Base-by-base conservation (phyloP, 306 rosid genomes). In the Casuarina equisetifolia region DNA sequence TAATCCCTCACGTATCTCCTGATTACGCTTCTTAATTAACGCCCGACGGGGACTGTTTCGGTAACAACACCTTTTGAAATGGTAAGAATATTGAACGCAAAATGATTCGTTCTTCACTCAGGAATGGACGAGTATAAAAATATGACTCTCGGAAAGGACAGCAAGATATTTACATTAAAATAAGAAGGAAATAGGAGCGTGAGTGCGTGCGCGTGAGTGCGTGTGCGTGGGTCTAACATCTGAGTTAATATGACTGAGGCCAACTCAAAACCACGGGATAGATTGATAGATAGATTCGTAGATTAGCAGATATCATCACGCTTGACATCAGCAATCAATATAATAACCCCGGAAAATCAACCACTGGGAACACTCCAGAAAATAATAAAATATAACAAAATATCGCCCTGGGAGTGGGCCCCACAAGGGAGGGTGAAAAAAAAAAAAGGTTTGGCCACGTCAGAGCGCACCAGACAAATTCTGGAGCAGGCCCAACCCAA, bases 251-350 rank as follows among this genome's bases (percentile, higher is more conserved):
- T 19, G 72, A 69, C 70, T 69, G 45, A 75, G 46, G 86, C 74
- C 84, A 86, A 62, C 86, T 75, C 84, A 74, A 52, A 52, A 52
- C 13, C 57, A 3, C n/a, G 55, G 61, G 70, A 85, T 82, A 74
- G 88, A 87, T 83, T 81, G 89, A 82, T 77, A 55, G 79, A 78
- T 78, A 74, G 84, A 85, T 78, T 85, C 78, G 84, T 73, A 69
- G 71, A 79, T 81, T 74, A 75, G 73, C 68, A 77, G 74, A 82
- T 86, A 25, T 9, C 87, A 57, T 86, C 87, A 82, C 59, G 49
- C 82, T 82, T 81, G 83, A 82, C 92, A 81, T 83, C 90, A 86
- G 63, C 52, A 20, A 35, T 80, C 10, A 17, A 16, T 67, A 67
- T 66, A 40, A 16, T 67, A 58, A 43, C 19, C 0, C 19, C 2